Evolutionary conservation across 1,284 basidiomycete genomes (phyloP), one percentile per base, ranked within the genome.

Genomic region (Lentinula novae-zelandiae): DNA sequence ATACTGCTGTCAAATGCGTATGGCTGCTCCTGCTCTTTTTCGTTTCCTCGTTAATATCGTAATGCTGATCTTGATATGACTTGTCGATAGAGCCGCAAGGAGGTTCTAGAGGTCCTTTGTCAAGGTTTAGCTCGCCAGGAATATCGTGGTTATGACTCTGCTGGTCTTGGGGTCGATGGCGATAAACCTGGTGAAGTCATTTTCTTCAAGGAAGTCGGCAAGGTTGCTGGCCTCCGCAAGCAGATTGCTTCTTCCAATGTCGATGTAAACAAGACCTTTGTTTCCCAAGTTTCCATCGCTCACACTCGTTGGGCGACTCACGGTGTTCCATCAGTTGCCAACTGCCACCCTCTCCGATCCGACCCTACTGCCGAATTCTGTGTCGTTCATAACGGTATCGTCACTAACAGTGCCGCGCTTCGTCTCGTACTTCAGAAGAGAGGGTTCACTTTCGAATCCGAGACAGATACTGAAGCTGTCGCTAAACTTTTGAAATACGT

Each of bases 231-330:
- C 34, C 85, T 99, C 62, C 92, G 95, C 76, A 93, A 97, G 81
- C 89, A 92, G 78, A 96, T 98, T 70, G 87, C 89, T 60, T 82
- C 84, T 66, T 88, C 92, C 15, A 77, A 73, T 64, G 73, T 96
- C 69, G 87, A 98, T 76, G 89, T 93, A 67, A 77, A 81, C 73
- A 96, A 93, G 81, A 83, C 86, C 39, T 92, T 90, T 75, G 73
- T 95, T 62, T 89, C 89, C 57, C 96, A 98, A 77, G 94, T 95
- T 57, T 95, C 94, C 57, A 98, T 99, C 78, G 97, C 96, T 31
- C 97, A 99, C 82, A 99, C 97, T 15, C 94, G 97, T 66, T 99
- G 97, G 97, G 97, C 97, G 2, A 99, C 97, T n/a, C 97, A 99
- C 75, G 97, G 97, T 64, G 87, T 90, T 56, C 93, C 94, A 34